Conservation (phyloP, 345 rosid genomes). For the Euphorbia lathyris region DNA sequence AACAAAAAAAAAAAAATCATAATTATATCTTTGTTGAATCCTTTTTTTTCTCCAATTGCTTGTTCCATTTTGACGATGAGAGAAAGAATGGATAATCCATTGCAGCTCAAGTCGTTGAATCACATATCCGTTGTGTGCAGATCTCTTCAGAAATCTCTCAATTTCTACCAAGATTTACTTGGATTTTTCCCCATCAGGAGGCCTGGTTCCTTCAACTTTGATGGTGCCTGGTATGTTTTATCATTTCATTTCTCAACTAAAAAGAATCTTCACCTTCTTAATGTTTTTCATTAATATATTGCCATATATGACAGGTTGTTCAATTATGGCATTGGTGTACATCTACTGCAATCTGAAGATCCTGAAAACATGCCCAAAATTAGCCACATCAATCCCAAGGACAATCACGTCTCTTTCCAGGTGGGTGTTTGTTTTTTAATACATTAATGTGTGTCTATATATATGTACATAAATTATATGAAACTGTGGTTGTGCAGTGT, state of each 20-base stretch:
- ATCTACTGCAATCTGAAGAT: conserved; percentile 52
- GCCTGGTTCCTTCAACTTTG: conserved; percentile 65
- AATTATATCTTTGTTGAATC: background rate
- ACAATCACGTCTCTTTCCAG: conserved; percentile 79
- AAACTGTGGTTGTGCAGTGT: conserved; percentile 36
- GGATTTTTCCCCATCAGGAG: conserved; percentile 70
- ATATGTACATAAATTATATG: no score
- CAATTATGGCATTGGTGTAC: conserved; percentile 68
- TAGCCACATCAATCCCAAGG: conserved; percentile 52
- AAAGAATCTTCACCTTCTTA: no score
- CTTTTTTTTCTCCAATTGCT: background rate
- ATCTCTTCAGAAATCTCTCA: conserved; percentile 55
- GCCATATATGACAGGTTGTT: conserved; percentile 66
- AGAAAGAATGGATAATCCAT: conserved; percentile 41
- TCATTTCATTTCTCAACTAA: background rate
- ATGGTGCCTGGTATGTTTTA: conserved; percentile 67
- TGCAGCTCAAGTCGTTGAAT: conserved; percentile 60
- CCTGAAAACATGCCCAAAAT: conserved; percentile 52
- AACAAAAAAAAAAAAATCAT: no score
- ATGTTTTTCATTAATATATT: no score
- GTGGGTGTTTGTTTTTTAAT: no score
- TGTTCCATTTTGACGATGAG: conserved; percentile 39
- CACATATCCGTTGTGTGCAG: conserved; percentile 68
- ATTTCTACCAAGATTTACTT: conserved; percentile 62
- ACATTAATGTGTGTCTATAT: no score